Conservation (phyloP, 495 filamentous ascomycete genomes). For the Evernia prunastri region DNA sequence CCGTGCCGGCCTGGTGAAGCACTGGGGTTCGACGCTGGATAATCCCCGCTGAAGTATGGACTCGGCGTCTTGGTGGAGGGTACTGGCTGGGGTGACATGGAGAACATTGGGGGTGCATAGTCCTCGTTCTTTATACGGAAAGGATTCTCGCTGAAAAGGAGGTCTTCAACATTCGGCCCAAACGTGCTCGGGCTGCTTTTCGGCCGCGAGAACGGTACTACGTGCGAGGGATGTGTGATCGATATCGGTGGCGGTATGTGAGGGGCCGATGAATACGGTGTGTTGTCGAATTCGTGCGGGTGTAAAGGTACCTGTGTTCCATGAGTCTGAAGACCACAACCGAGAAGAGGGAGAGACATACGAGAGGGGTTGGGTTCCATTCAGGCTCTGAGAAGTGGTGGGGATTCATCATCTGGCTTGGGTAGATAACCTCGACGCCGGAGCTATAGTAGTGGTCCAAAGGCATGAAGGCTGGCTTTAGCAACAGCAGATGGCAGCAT, state of each 20-base stretch:
- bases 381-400: slow-evolving; percentile 29
- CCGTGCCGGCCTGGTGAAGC: slow-evolving; percentile 22
- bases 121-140: slow-evolving; percentile 28
- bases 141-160: slow-evolving; percentile 28
- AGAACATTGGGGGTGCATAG: slow-evolving; percentile 25
- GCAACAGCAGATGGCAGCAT: slow-evolving; percentile 11
- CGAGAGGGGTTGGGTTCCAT: slow-evolving; percentile 25
- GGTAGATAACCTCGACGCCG: slow-evolving; percentile 27
- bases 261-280: slow-evolving; percentile 24
- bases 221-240: slow-evolving; percentile 28
- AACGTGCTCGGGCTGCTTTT: slow-evolving; percentile 40
- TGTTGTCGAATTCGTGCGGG: slow-evolving; percentile 27
- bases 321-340: slow-evolving; percentile 37
- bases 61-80: slow-evolving; percentile 20
- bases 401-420: slow-evolving; percentile 27
- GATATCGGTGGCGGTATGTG: slow-evolving; percentile 34
- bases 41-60: slow-evolving; percentile 24
- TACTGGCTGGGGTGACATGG: slow-evolving; percentile 25
- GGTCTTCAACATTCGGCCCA: slow-evolving; percentile 29
- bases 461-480: slow-evolving; percentile 21
- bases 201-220: slow-evolving; percentile 30
- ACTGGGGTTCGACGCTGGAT: slow-evolving; percentile 18
- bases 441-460: slow-evolving; percentile 23
- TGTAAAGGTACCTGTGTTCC: slow-evolving; percentile 30
- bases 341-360: slow-evolving; percentile 19